Base-by-base conservation (phyloP, 176 grass and related monocot species). In the Musa beccarii region DNA sequence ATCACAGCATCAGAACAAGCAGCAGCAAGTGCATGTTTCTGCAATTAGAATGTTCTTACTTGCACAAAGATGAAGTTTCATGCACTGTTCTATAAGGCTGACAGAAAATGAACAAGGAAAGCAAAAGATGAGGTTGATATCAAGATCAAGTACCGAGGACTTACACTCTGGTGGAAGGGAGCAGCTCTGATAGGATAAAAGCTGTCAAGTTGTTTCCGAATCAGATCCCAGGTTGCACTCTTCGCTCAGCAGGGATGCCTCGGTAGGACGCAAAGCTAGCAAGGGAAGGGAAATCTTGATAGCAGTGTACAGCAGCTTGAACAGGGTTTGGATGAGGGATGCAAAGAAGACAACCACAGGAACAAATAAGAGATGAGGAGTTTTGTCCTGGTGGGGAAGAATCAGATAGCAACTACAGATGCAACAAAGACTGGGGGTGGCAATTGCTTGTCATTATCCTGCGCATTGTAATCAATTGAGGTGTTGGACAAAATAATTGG, bases 401-500 rank as follows among this genome's bases (percentile, higher is more conserved):
- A 70, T 51, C 29, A 21, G 68, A 70, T 70, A 70, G 51, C 68
- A 43, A 70, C 34, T 20, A 50, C 15, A 70, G 68, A 20, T 70
- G 34, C 11, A 43, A 68, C 65, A 68, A 28, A 68, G 43, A 49
- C 8, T 3, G 68, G 17, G 3, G 68, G 17, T 70, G 68, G 16
- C 68, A 70, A 70, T 51, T 70, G 68, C 68, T 22, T 70, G 68
- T 70, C 68, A 7, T 20, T 51, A 17, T 51, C 34, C 34, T 70
- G 68, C 34, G 43, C 9, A 3, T 10, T 51, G 68, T 24, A 49
- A 24, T 70, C 68, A 20, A 34, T 70, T 3, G 16, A 51, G 43
- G 25, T 16, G 11, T 34, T 34, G 16, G 2, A 70, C 2, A 51
- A 49, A 51, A 51, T 20, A 70, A 51, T 70, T 20, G 16, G 68